Conservation (phyloP, 2,329 filamentous ascomycete species). For the Penicillium sp. region DNA sequence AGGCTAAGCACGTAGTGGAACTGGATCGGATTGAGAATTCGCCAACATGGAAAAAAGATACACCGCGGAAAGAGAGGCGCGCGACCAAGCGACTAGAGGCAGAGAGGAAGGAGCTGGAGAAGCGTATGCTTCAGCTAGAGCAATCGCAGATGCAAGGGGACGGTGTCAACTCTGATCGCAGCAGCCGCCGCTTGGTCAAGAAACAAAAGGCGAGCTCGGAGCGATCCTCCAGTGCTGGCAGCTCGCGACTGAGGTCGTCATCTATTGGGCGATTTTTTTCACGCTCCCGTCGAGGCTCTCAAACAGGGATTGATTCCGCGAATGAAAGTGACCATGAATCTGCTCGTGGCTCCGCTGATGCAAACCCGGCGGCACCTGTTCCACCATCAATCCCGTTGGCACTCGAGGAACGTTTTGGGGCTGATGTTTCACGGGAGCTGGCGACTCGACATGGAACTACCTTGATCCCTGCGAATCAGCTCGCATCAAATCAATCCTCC, state of each 20-base stretch:
- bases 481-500: constrained; percentile 1
- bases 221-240: constrained; percentile 31
- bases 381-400: constrained; percentile 24
- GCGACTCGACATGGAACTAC: constrained; percentile 22
- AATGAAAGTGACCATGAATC: constrained; percentile 17
- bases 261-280: constrained; percentile 30
- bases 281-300: constrained; percentile 26
- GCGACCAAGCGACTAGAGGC: constrained; percentile 33
- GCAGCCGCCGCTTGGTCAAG: constrained; percentile 34
- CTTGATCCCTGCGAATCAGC: constrained; percentile 6
- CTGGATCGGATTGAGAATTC: constrained; percentile 16
- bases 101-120: constrained; percentile 34
- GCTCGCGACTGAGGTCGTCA: constrained; percentile 27
- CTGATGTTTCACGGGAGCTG: constrained; percentile 32
- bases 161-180: constrained; percentile 19
- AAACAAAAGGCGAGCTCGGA: constrained; percentile 32
- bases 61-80: constrained; percentile 28
- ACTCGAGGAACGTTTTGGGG: constrained; percentile 31
- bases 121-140: constrained; percentile 22
- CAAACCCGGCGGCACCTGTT: not conserved
- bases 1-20: constrained; percentile 4
- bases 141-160: constrained; percentile 19
- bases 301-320: constrained; percentile 28
- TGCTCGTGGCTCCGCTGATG: not conserved
- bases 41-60: constrained; percentile 21